A percentile compares a stretch with the other conserved stretches of the same genome.
These are phyloP conservation scores for Globisporangium yorkense DNA, from an alignment of 352 stramenopile genomes.

Conservation along the genomic window DNA sequence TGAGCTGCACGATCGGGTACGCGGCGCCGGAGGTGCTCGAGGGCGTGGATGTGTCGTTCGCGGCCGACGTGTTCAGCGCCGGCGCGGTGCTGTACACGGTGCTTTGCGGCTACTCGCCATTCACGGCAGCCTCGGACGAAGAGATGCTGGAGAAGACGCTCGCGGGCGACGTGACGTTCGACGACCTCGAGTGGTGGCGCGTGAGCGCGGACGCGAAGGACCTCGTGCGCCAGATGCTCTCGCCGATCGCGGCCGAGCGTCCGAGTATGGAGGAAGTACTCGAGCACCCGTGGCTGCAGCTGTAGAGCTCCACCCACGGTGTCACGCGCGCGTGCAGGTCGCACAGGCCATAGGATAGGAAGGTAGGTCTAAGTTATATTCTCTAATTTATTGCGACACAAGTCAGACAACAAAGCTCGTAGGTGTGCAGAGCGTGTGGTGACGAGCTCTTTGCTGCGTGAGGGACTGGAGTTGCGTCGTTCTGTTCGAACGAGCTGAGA, in stretches of 20 bases:
- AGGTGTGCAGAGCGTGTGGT: too few species aligned
- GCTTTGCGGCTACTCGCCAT: constrained; percentile 60
- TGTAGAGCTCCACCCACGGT: constrained; percentile 4
- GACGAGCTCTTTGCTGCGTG: too few species aligned
- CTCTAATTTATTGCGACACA: background rate
- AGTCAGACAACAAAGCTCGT: too few species aligned
- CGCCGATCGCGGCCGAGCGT: constrained; percentile 29
- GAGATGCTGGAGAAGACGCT: constrained; percentile 52
- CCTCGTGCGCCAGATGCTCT: constrained; percentile 56
- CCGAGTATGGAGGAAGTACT: constrained; percentile 66
- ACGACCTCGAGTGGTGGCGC: constrained; percentile 44
- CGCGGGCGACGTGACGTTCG: constrained; percentile 42
- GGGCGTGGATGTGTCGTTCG: constrained; percentile 40
- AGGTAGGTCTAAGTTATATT: background rate
- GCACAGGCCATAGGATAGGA: background rate
- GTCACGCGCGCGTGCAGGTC: background rate
- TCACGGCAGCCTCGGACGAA: constrained; percentile 51
- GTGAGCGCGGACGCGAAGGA: constrained; percentile 50
- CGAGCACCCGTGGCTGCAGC: constrained; percentile 49
- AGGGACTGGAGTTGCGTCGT: background rate
- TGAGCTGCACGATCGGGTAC: constrained; percentile 76
- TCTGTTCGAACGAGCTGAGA: background rate
- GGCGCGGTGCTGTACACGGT: constrained; percentile 66
- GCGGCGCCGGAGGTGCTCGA: constrained; percentile 62
- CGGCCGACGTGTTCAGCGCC: constrained; percentile 71